Conservation (phyloP, 306 rosid species). For the Lathyrus oleraceus region DNA sequence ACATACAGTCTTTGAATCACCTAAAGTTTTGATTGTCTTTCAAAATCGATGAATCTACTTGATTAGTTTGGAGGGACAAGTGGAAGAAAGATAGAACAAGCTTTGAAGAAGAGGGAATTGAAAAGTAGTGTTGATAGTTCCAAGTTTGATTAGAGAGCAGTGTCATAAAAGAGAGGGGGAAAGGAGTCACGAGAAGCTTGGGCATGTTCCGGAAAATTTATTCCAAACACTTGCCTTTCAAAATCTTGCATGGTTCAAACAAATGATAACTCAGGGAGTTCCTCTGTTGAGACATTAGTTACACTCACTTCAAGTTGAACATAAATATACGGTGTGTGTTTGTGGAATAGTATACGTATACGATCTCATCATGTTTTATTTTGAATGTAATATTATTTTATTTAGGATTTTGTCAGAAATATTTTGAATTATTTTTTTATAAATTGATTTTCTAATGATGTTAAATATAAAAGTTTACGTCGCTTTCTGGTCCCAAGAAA, state of each 20-base stretch:
- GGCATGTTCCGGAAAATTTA: constrained; percentile 47
- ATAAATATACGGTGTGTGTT: not conserved
- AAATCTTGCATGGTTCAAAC: constrained; percentile 43
- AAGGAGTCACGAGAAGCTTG: constrained; percentile 77
- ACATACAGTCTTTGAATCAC: not conserved
- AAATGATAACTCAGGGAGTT: constrained; percentile 39
- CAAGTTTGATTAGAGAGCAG: constrained; percentile 45
- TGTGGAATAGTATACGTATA: constrained; percentile 13
- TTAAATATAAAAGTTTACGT: not conserved
- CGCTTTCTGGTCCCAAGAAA: constrained; percentile 28
- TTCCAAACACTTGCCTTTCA: constrained; percentile 49
- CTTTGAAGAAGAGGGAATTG: constrained; percentile 42
- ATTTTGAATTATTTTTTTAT: too few species aligned
- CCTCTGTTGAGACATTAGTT: constrained; percentile 1
- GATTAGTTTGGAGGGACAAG: constrained; percentile 35
- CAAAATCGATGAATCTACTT: constrained; percentile 1
- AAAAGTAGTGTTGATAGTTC: constrained; percentile 45
- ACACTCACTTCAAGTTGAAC: constrained; percentile 4
- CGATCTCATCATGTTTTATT: not conserved
- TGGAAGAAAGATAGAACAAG: constrained; percentile 34
- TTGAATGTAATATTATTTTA: not conserved
- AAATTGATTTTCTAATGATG: too few species aligned
- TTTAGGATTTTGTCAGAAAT: not conserved
- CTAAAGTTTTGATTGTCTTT: not conserved
- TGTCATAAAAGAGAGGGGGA: constrained; percentile 45